Evolutionary conservation across 73 alveolate genomes (phyloP), one percentile per base, ranked within the genome.

Genomic region (Effrenium voratum): DNA sequence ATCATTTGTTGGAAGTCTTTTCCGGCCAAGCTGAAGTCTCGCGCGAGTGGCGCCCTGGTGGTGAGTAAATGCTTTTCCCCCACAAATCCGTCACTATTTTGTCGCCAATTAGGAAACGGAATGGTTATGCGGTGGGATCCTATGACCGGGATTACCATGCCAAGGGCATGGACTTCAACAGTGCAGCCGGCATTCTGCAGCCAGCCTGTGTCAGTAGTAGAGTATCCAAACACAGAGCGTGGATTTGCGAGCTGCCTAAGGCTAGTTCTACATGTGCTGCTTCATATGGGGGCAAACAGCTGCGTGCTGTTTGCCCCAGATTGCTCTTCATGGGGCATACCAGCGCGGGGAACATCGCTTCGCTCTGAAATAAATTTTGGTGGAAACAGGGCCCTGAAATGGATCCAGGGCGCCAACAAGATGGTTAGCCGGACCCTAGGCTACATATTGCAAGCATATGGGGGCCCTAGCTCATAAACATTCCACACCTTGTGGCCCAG

Each of bases 251-350:
- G 22, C 12, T 55, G 5, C 3, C 92, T 32, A 38, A 81, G 92
- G 92, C 73, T 81, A 5, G 2, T 2, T 47, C 16, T 81, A n/a
- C 49, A 73, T 70, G 15, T 81, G 45, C 38, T 81, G 68, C 46
- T 81, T 57, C 70, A 28, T 5, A 45, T 44, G 63, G 28, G 28
- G 22, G 28, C 28, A 5, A n/a, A 77, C 28, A 5, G 50, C 28
- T 44, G 24, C 13, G 3, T 34, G 22, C 28, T 41, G 45, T 24
- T 41, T 2, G 92, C 75, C 16, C 2, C 34, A 19, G 92, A 81
- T 24, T 77, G 88, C 66, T 77, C 88, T 8, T 77, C 88, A 22
- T 77, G 88, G 88, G 88, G 88, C 26, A 32, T 77, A 1, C 88
- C 88, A 0, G 63, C 88, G 3, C 12, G 88, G 1, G 88, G 88